These are phyloP conservation scores for Puccinellia tenuiflora DNA, from an alignment of 176 grass and related monocot species.

Conservation along the genomic window DNA sequence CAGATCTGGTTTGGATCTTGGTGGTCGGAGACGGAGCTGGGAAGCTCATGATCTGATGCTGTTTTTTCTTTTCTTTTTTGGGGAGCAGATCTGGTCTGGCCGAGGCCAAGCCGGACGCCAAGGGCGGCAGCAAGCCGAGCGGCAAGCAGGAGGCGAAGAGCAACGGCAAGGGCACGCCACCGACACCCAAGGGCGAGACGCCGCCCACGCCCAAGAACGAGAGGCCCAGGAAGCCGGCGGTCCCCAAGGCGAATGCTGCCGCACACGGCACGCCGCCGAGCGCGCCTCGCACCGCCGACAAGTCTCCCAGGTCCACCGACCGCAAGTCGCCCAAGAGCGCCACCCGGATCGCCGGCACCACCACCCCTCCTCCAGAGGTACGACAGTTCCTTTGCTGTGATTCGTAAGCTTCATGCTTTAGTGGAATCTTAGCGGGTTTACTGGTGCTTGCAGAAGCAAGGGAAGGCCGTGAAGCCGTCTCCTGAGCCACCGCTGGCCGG, in stretches of 20 bases:
- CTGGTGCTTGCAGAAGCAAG: constrained; percentile 53
- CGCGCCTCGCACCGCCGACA: constrained; percentile 22
- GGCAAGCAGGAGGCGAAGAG: constrained; percentile 34
- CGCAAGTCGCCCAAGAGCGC: constrained; percentile 49
- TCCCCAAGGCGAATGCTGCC: constrained; percentile 34
- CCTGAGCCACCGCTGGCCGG: constrained; percentile 14
- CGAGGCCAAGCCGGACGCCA: constrained; percentile 39
- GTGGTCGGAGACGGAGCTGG: not conserved
- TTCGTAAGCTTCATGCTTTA: not conserved
- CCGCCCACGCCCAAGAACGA: constrained; percentile 22
- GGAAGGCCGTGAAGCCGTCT: constrained; percentile 23
- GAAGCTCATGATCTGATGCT: not conserved
- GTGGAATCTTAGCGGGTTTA: not conserved
- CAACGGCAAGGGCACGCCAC: constrained; percentile 49
- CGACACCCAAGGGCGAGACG: constrained; percentile 45
- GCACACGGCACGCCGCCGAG: constrained; percentile 36
- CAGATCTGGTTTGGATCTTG: constrained; percentile 14
- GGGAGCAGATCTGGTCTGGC: constrained; percentile 53
- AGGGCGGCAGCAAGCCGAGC: constrained; percentile 37
- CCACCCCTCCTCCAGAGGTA: constrained; percentile 35
- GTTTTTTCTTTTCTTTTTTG: not conserved
- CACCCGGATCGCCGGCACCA: constrained; percentile 31
- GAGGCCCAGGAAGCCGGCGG: constrained; percentile 37
- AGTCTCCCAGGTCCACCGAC: constrained; percentile 43
- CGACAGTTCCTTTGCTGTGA: not conserved